These are phyloP conservation scores for Globisporangium cylindrosporum DNA, from an alignment of 352 stramenopile species.

Conservation along the genomic window DNA sequence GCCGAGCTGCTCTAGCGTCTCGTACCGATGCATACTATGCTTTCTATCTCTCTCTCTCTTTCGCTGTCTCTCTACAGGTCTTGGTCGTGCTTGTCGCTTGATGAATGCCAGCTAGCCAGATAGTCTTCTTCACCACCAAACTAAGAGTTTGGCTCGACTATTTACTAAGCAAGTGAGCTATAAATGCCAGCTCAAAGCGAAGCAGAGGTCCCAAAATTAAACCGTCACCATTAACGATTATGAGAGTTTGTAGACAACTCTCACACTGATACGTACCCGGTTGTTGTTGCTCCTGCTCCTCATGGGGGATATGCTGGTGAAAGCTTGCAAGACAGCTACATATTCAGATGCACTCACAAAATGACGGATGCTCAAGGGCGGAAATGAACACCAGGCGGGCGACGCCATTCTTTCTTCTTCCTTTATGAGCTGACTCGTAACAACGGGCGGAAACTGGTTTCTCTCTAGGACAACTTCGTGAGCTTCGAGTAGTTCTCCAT, in stretches of 20 bases:
- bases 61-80: neutral
- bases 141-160: neutral
- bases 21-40: slow-evolving; percentile 85
- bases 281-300: neutral
- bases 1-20: slow-evolving; percentile 89
- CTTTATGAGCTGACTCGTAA: neutral
- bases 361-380: neutral
- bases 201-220: neutral
- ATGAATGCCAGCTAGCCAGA: neutral
- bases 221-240: neutral
- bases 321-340: neutral
- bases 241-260: neutral
- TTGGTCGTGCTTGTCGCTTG: neutral
- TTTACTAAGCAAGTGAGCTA: neutral
- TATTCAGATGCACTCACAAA: neutral
- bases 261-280: neutral
- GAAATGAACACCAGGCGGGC: neutral
- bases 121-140: neutral
- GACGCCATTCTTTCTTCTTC: neutral
- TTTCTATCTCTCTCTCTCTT: neutral
- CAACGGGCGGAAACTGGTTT: neutral
- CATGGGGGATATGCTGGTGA: neutral
- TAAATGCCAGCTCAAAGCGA: neutral
- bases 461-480: slow-evolving; percentile 48
- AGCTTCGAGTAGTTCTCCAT: slow-evolving; percentile 61